Base-by-base conservation (phyloP, 2,329 filamentous ascomycete species). In the Monilinia fructicola region DNA sequence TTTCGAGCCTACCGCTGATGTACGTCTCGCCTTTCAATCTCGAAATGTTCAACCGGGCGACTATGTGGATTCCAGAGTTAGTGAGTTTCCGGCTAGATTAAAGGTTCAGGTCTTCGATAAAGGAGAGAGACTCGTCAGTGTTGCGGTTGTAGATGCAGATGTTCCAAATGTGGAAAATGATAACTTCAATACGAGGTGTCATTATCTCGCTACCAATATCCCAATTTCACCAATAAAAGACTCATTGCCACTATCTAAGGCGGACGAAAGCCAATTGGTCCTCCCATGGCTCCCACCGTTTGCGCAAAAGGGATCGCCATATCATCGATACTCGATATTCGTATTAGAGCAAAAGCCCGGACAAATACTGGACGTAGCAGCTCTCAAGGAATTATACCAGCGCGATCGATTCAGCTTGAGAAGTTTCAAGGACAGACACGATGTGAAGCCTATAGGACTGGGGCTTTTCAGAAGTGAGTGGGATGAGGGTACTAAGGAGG, bases 71-170 rank as follows among this genome's bases (percentile, higher is more conserved):
- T 91, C 90, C 38, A 79, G 83, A 67, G 81, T 91, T 69, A 93
- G 90, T 78, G 91, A 94, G 77, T 81, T 83, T 26, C 81, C 90
- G 1, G 90, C 93, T 1, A 88, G 87, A 35, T 83, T 99, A 69
- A 88, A 87, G 67, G 88, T 98, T 23, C 94, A 97, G 78, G 85
- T 90, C 46, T 99, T 97, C 76, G 87, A 94, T 75, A 83, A 85
- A 64, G 93, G 92, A 69, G 84, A 92, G 78, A 90, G 92, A 73
- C 84, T 97, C 40, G 87, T 97, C 72, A 92, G 90, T 12, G 84
- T 99, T 50, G 91, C 89, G 1, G 90, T 98, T 61, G 83, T 98
- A 69, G 94, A 99, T 79, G 84, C 92, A 1, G 95, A 99, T 79
- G 92, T 98, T 0, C 95, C 95, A 64, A 87, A 93, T 71, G 78